Evolutionary conservation across 495 filamentous ascomycete genomes (phyloP).

Genomic region (Lineolata rhizophorae): DNA sequence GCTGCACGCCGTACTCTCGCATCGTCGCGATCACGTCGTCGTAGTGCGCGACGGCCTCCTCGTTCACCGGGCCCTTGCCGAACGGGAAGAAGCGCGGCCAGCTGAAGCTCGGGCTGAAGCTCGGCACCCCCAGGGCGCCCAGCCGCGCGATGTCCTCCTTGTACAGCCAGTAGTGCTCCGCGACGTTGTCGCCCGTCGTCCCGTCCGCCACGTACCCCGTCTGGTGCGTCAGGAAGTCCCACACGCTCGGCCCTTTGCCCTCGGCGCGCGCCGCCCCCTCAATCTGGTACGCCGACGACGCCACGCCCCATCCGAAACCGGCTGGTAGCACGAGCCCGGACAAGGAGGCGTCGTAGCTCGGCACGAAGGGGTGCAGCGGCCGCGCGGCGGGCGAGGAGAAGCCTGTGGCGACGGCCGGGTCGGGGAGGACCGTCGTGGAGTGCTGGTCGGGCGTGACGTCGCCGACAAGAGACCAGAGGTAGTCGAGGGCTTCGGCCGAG

Average conservation of each 20-base stretch:
- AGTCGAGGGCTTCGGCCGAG: background rate
- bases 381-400: background rate
- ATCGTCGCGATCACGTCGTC: conserved; percentile 22
- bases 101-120: conserved; percentile 21
- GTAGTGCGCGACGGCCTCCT: conserved; percentile 20
- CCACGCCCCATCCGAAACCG: conserved; percentile 15
- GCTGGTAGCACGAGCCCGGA: too few relatives aligned
- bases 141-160: conserved; percentile 24
- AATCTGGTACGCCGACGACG: conserved; percentile 14
- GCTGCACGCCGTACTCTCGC: conserved; percentile 19
- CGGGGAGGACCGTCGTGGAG: background rate
- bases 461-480: background rate
- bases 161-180: conserved; percentile 22
- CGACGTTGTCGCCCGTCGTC: conserved; percentile 21
- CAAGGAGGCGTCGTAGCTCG: too few relatives aligned
- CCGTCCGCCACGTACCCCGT: conserved; percentile 19
- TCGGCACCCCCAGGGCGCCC: conserved; percentile 17
- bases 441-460: background rate
- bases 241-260: conserved; percentile 12
- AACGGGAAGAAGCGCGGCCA: conserved; percentile 24
- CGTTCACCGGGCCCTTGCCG: conserved; percentile 21
- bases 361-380: background rate
- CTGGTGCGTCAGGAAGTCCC: conserved; percentile 16
- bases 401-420: background rate
- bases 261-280: conserved; percentile 14